Evolutionary conservation across 2,329 filamentous ascomycete species (phyloP).

Genomic region (Pyricularia pennisetigena): DNA sequence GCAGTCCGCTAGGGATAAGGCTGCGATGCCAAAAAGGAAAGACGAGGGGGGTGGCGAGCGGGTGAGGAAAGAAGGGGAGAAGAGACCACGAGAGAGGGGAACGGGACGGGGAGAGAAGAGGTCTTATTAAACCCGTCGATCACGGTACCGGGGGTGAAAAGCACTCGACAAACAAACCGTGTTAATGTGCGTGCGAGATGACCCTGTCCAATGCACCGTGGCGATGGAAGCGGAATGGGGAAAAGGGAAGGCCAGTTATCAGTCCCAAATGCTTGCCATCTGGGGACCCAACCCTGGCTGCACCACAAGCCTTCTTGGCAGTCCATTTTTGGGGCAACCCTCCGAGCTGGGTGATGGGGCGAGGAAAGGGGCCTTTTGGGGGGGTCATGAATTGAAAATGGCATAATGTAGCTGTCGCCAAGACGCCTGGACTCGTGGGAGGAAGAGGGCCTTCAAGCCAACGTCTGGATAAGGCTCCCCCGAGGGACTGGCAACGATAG

Average conservation of each 20-base stretch:
- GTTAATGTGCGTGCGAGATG: background rate
- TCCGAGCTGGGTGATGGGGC: slow-evolving; percentile 1
- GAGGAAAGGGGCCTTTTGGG: background rate
- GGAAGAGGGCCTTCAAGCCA: background rate
- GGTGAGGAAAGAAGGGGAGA: background rate
- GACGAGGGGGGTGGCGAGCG: background rate
- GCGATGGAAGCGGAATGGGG: background rate
- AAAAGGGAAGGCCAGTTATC: background rate
- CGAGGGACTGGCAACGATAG: background rate
- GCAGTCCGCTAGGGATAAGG: background rate
- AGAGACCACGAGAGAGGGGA: background rate
- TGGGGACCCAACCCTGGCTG: background rate
- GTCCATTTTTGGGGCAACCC: slow-evolving; percentile 2
- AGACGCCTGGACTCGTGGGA: background rate
- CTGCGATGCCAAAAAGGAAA: background rate
- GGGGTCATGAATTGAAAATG: background rate
- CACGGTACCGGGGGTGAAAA: background rate
- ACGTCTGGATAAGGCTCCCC: background rate
- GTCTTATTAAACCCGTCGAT: slow-evolving; percentile 1
- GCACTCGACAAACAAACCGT: background rate
- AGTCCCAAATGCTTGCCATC: background rate
- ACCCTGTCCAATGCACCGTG: background rate
- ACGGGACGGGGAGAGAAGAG: background rate
- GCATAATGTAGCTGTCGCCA: slow-evolving; percentile 1
- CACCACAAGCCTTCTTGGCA: slow-evolving; percentile 4